phyloP scores from a whole-genome alignment of 257 asterid genomes.

The Solanum tacnaense region DNA sequence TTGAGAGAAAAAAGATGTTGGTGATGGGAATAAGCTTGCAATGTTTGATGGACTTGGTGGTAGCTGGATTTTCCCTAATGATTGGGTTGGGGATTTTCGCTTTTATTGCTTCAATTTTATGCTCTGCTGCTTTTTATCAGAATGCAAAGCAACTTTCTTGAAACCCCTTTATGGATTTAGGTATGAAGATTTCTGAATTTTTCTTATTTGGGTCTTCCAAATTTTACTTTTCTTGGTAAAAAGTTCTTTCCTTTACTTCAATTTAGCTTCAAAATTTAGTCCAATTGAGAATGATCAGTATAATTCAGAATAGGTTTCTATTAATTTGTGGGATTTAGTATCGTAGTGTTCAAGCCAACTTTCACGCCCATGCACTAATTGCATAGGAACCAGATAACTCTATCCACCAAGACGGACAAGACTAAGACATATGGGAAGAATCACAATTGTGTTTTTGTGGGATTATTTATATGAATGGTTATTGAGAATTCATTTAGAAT shows the following conservation, averaged over 20 bases:
- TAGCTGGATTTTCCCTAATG: constrained; percentile 82
- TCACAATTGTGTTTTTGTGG: background rate
- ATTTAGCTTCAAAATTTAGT: background rate
- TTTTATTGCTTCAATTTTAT: constrained; percentile 72
- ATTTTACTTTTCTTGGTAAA: background rate
- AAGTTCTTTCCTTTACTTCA: background rate
- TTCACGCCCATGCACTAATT: no score
- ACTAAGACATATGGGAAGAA: background rate
- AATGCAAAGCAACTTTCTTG: constrained; percentile 73
- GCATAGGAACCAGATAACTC: background rate
- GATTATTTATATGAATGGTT: background rate
- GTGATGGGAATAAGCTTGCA: constrained; percentile 61
- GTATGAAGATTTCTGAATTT: background rate
- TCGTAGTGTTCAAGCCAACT: background rate
- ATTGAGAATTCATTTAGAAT: background rate
- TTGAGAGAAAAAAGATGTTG: constrained; percentile 16
- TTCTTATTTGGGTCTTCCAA: background rate
- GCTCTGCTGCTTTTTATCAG: constrained; percentile 87
- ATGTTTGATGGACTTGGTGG: constrained; percentile 66
- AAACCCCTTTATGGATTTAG: constrained; percentile 8
- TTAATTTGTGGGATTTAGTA: background rate
- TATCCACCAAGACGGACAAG: no score
- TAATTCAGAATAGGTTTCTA: background rate
- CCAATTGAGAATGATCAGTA: background rate
- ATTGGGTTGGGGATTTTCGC: constrained; percentile 79